Percentiles rank a stretch among this genome's conserved stretches.
Conservation (phyloP, 805 yeast genomes). For the Priceomyces medius region DNA sequence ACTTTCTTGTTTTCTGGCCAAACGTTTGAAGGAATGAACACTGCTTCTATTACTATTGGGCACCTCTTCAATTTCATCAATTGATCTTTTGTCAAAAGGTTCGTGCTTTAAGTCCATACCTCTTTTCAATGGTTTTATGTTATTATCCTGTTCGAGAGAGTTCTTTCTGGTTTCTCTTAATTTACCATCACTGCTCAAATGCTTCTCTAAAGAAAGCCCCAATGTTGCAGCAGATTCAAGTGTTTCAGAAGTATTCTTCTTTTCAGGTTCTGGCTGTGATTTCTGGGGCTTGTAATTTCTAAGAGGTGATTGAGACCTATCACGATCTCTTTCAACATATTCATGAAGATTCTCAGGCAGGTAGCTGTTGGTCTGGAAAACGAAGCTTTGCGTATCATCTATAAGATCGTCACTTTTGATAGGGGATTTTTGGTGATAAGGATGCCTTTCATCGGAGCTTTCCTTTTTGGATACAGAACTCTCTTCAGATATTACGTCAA, state of each 20-base stretch:
- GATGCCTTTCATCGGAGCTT: conserved; percentile 9
- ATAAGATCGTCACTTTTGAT: conserved; percentile 6
- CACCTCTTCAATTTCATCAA: conserved; percentile 39
- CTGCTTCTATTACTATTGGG: conserved; percentile 1
- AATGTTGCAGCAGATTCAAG: conserved; percentile 28
- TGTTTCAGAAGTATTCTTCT: conserved; percentile 21
- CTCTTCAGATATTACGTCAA: background rate
- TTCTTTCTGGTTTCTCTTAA: background rate
- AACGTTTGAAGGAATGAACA: background rate
- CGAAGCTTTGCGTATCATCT: conserved; percentile 17
- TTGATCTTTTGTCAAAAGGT: conserved; percentile 15
- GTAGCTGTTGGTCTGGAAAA: conserved; percentile 10
- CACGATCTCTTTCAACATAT: conserved; percentile 18
- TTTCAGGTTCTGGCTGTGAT: conserved; percentile 1
- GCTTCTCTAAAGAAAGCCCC: conserved; percentile 11
- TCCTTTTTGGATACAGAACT: background rate
- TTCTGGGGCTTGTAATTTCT: conserved; percentile 14
- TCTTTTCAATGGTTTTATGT: background rate
- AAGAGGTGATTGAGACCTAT: conserved; percentile 23
- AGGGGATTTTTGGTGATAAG: conserved; percentile 11
- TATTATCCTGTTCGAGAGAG: background rate
- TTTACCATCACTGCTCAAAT: background rate
- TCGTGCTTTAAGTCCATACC: background rate
- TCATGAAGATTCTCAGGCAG: conserved; percentile 20
- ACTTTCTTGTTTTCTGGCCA: background rate